Evolutionary conservation across 1,284 basidiomycete genomes (phyloP).

Genomic region (Pyrrhoderma lamaoense): DNA sequence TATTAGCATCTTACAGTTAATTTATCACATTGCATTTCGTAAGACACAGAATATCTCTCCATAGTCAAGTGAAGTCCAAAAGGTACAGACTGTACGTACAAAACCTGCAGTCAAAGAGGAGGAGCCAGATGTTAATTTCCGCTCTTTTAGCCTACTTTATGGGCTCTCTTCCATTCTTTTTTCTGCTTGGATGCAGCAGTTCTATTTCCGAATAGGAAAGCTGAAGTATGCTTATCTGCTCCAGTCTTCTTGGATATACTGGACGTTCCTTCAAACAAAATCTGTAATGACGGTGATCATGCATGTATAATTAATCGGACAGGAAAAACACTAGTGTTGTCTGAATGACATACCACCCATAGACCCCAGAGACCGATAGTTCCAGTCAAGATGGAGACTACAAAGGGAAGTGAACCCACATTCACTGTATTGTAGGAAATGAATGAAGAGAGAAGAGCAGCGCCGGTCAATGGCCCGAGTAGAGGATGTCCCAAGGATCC

Average conservation of each 20-base stretch:
- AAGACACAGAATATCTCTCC: neutral
- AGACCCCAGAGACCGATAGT: constrained; percentile 56
- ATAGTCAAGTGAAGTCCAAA: neutral
- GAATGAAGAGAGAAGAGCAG: constrained; percentile 48
- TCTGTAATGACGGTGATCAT: constrained; percentile 35
- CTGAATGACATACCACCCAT: constrained; percentile 54
- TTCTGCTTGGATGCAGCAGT: constrained; percentile 63
- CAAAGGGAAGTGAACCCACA: constrained; percentile 48
- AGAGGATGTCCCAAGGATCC: constrained; percentile 46
- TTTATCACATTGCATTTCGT: constrained; percentile 5
- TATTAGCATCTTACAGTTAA: constrained; percentile 6
- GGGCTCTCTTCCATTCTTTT: constrained; percentile 50
- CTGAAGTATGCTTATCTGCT: constrained; percentile 71
- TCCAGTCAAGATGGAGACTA: constrained; percentile 43
- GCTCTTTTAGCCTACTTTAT: constrained; percentile 8
- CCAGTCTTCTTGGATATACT: constrained; percentile 62
- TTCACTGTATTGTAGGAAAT: constrained; percentile 56
- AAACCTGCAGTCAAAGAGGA: too few species aligned
- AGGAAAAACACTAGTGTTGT: constrained; percentile 2
- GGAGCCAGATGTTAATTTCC: too few species aligned
- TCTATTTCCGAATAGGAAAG: constrained; percentile 72
- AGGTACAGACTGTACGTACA: too few species aligned
- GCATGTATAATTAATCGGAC: neutral
- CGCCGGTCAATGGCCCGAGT: constrained; percentile 47
- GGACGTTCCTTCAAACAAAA: constrained; percentile 53